Conservation (phyloP, 148 eudicot genomes). For the Cornus florida region DNA sequence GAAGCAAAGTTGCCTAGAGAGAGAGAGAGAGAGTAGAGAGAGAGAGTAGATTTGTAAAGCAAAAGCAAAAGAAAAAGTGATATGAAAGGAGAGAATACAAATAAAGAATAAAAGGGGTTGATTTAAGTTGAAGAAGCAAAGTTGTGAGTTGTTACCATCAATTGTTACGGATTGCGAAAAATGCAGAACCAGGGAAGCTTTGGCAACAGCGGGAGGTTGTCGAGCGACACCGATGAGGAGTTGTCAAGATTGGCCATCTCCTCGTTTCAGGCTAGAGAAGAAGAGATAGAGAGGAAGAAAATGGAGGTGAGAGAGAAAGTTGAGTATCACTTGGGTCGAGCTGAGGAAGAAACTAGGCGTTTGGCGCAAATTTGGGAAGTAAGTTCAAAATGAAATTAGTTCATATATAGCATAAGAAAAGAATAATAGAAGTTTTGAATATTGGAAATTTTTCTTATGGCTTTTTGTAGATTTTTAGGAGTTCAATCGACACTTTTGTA, state of each 20-base stretch:
- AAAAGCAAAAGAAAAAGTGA: conserved; percentile 18
- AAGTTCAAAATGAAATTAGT: background rate
- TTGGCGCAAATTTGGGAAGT: conserved; percentile 52
- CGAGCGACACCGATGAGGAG: conserved; percentile 29
- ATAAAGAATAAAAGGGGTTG: background rate
- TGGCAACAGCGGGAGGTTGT: conserved; percentile 30
- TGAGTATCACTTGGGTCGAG: conserved; percentile 41
- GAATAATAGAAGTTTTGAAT: too few species aligned
- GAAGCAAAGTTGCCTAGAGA: conserved; percentile 7
- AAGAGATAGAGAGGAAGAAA: conserved; percentile 51
- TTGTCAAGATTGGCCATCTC: conserved; percentile 28
- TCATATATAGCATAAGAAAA: too few species aligned
- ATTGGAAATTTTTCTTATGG: too few species aligned
- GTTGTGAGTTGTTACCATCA: background rate
- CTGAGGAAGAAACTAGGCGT: conserved; percentile 47
- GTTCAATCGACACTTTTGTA: too few species aligned
- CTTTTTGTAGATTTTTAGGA: too few species aligned
- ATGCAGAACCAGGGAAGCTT: conserved; percentile 26
- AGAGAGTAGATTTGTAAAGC: background rate
- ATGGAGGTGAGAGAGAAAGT: conserved; percentile 47
- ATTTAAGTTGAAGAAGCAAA: background rate
- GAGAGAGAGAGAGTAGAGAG: background rate
- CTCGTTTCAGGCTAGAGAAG: conserved; percentile 42
- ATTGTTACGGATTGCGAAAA: background rate
- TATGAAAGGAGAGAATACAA: background rate